Percentiles rank a stretch among this genome's conserved stretches.
Evolutionary conservation across 2,329 filamentous ascomycete genomes (phyloP).

Genomic region (Penicillium sp.): DNA sequence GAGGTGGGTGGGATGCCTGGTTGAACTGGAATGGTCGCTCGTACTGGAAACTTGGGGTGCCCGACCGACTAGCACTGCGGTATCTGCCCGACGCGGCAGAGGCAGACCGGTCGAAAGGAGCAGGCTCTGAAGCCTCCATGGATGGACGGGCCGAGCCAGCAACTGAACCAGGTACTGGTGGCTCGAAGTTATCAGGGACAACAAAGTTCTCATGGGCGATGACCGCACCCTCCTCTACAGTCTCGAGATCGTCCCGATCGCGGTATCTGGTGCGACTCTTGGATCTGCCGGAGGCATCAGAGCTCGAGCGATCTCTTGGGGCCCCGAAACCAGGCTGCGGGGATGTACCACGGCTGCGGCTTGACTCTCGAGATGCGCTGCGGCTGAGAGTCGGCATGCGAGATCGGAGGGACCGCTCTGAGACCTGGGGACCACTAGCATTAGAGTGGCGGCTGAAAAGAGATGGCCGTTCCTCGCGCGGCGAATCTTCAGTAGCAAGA

Average conservation of each 20-base stretch:
- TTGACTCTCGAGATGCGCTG: constrained; percentile 37
- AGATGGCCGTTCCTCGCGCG: constrained; percentile 37
- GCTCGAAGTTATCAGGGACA: constrained; percentile 26
- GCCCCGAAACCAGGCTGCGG: constrained; percentile 42
- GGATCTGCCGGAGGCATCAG: constrained; percentile 54
- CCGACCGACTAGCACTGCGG: constrained; percentile 40
- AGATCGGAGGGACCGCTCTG: constrained; percentile 29
- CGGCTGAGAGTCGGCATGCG: constrained; percentile 33
- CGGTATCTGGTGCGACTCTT: constrained; percentile 54
- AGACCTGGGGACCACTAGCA: constrained; percentile 39
- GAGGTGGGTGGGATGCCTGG: constrained; percentile 24
- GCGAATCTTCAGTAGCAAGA: constrained; percentile 32
- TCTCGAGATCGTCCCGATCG: constrained; percentile 56
- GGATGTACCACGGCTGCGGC: constrained; percentile 35
- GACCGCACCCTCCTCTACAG: constrained; percentile 49
- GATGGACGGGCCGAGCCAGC: constrained; percentile 41
- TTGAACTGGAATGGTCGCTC: constrained; percentile 34
- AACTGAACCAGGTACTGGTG: constrained; percentile 26
- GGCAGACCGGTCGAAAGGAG: constrained; percentile 35
- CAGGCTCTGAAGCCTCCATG: constrained; percentile 31
- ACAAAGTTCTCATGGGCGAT: constrained; percentile 29
- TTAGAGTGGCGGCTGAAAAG: constrained; percentile 37
- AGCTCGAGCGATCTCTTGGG: constrained; percentile 55
- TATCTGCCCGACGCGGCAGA: constrained; percentile 42
- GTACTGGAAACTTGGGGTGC: constrained; percentile 34